A percentile compares a stretch with the other conserved stretches of the same genome.
Conservation (phyloP, 805 yeast species). For the Scheffersomyces coipomensis region DNA sequence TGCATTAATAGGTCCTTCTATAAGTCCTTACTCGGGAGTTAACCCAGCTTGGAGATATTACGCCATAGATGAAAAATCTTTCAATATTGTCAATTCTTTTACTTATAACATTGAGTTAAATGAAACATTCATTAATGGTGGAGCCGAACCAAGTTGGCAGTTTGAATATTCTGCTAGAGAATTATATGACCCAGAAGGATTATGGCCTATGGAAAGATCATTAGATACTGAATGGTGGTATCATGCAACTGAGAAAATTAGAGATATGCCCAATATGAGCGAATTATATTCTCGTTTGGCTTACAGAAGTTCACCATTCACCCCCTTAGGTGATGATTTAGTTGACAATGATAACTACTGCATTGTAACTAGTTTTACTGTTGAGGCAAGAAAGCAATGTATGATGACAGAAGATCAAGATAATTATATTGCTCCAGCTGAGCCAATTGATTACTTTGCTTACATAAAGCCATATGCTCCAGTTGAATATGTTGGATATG, state of each 20-base stretch:
- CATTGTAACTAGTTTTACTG: conserved; percentile 15
- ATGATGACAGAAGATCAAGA: conserved; percentile 22
- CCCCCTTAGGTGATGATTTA: conserved; percentile 4
- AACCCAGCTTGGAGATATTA: conserved; percentile 77
- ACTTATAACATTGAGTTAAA: conserved; percentile 62
- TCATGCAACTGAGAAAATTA: conserved; percentile 9
- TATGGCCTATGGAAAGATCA: conserved; percentile 61
- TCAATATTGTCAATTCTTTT: conserved; percentile 57
- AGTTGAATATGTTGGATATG: conserved; percentile 9
- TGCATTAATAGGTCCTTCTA: conserved; percentile 67
- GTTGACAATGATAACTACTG: conserved; percentile 18
- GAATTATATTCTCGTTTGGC: conserved; percentile 5
- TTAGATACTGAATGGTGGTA: conserved; percentile 73
- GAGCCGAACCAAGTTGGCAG: conserved; percentile 60
- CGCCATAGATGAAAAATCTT: conserved; percentile 60
- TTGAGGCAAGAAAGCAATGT: conserved; percentile 17
- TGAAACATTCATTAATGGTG: conserved; percentile 51
- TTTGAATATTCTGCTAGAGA: conserved; percentile 66
- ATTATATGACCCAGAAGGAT: conserved; percentile 45
- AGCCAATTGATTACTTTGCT: conserved; percentile 11
- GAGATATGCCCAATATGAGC: conserved; percentile 25
- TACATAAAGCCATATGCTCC: conserved; percentile 12
- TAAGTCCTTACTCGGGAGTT: conserved; percentile 57
- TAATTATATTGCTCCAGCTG: conserved; percentile 14
- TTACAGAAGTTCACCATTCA: conserved; percentile 46